Evolutionary conservation across 768 basidiomycete species (phyloP).

Genomic region (Xerocomellus dryophilus): DNA sequence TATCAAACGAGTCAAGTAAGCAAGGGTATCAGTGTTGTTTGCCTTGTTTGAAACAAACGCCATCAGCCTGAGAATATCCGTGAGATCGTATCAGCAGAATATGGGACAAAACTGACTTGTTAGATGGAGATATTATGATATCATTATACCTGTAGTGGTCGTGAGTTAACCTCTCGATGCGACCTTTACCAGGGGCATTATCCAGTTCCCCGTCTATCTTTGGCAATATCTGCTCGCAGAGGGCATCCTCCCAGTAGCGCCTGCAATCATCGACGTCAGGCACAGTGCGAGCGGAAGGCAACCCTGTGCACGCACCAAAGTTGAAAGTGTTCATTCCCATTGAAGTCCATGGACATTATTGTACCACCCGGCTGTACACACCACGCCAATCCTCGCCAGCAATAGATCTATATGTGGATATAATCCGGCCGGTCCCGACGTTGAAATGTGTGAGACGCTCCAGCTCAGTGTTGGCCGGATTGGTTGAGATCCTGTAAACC

Average conservation of each 20-base stretch:
- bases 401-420: conserved; percentile 33
- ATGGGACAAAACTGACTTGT: conserved; percentile 28
- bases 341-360: conserved; percentile 40
- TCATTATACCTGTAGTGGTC: conserved; percentile 34
- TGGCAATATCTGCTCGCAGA: conserved; percentile 27
- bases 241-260: conserved; percentile 43
- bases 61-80: conserved; percentile 30
- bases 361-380: conserved; percentile 34
- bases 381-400: conserved; percentile 42
- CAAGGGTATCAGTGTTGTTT: conserved; percentile 37
- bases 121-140: conserved; percentile 33
- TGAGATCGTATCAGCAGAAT: conserved; percentile 1
- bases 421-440: conserved; percentile 36
- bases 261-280: conserved; percentile 13
- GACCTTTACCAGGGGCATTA: conserved; percentile 38
- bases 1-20: conserved; percentile 33
- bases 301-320: conserved; percentile 31
- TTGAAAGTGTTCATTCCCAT: conserved; percentile 41
- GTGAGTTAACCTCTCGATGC: conserved; percentile 42
- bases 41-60: conserved; percentile 42
- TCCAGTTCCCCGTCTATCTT: conserved; percentile 38
- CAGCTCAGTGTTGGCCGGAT: conserved; percentile 25
- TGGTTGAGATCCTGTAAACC: conserved; percentile 34
- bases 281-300: background rate
- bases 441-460: conserved; percentile 41